Conservation (phyloP, 2,329 filamentous ascomycete genomes). For the Calonectria pteridis region DNA sequence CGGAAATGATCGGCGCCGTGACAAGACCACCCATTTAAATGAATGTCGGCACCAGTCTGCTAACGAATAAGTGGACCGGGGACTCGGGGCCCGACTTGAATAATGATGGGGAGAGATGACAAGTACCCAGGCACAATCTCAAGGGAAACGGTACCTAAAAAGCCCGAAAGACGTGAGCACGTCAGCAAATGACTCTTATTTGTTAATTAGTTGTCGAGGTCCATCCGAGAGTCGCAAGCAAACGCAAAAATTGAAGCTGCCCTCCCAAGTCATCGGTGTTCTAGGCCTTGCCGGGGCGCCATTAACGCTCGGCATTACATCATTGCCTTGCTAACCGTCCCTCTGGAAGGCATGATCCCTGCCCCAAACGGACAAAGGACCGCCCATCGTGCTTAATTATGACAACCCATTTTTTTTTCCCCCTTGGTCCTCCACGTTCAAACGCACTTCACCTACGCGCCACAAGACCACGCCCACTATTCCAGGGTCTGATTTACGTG, state of each 20-base stretch:
- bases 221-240: neutral
- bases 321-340: conserved; percentile 35
- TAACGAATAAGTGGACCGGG: neutral
- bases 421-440: neutral
- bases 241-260: neutral
- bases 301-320: conserved; percentile 42
- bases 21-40: neutral
- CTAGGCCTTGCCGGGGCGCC: conserved; percentile 20
- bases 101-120: conserved; percentile 6
- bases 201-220: neutral
- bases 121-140: neutral
- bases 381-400: conserved; percentile 2
- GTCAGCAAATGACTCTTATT: neutral
- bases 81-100: conserved; percentile 10
- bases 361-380: conserved; percentile 11
- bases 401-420: conserved; percentile 12
- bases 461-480: neutral
- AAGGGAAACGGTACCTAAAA: neutral
- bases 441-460: neutral
- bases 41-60: neutral
- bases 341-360: neutral
- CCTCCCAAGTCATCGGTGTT: conserved; percentile 8
- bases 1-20: conserved; percentile 15
- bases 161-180: neutral
- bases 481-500: neutral